Evolutionary conservation across 1,284 basidiomycete genomes (phyloP).

Genomic region (Thelephora terrestris): DNA sequence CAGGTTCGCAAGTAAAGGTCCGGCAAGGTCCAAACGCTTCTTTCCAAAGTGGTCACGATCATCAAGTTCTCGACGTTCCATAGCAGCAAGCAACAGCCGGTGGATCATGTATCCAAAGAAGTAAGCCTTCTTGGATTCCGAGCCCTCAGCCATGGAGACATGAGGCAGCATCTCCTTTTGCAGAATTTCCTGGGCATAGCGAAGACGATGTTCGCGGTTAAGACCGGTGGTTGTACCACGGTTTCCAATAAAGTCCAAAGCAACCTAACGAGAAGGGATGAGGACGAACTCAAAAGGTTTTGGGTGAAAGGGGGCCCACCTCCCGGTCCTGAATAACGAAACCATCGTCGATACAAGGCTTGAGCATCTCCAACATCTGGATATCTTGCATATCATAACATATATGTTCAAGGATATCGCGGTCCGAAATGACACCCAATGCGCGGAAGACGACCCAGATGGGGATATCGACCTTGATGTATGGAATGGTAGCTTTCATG

Average conservation of each 20-base stretch:
- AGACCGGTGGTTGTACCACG: constrained; percentile 94
- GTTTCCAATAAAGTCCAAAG: constrained; percentile 96
- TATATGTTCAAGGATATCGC: constrained; percentile 96
- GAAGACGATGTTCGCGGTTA: constrained; percentile 84
- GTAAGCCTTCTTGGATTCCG: constrained; percentile 97
- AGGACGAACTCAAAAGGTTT: constrained; percentile 2
- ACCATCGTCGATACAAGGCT: constrained; percentile 97
- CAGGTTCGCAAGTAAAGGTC: constrained; percentile 88
- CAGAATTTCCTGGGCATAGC: constrained; percentile 95
- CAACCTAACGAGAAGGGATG: constrained; percentile 33
- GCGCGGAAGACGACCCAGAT: constrained; percentile 99
- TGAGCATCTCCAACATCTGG: constrained; percentile 96
- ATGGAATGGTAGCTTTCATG: constrained; percentile 96
- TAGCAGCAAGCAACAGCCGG: constrained; percentile 83
- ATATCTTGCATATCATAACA: constrained; percentile 96
- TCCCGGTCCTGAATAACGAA: constrained; percentile 98
- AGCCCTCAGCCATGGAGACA: constrained; percentile 92
- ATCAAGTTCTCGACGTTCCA: constrained; percentile 93
- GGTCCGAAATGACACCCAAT: constrained; percentile 94
- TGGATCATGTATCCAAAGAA: constrained; percentile 99
- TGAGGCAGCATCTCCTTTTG: constrained; percentile 99
- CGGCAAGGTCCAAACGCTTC: constrained; percentile 94
- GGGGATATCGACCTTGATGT: constrained; percentile 97
- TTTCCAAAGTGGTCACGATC: constrained; percentile 99
- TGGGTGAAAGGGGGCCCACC: constrained; percentile 30